phyloP scores from a whole-genome alignment of 2,329 filamentous ascomycete genomes.

The Clonostachys solani region DNA sequence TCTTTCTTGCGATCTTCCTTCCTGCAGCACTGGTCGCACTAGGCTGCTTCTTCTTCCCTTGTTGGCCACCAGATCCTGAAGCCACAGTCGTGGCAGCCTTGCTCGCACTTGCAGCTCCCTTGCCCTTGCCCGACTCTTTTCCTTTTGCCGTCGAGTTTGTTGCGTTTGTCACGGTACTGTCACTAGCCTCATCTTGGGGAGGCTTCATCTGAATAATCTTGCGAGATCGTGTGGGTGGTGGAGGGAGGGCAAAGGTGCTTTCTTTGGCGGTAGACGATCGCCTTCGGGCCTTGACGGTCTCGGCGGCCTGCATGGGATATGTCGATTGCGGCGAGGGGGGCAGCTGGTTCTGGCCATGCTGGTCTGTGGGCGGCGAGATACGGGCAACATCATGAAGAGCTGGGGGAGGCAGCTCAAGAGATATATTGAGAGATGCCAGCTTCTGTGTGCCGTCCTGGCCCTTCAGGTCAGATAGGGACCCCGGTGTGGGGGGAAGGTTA shows the following conservation, averaged over 20 bases:
- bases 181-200: constrained; percentile 24
- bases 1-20: constrained; percentile 93
- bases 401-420: constrained; percentile 74
- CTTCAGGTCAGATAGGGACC: constrained; percentile 74
- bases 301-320: constrained; percentile 43
- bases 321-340: constrained; percentile 11
- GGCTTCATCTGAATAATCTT: constrained; percentile 99
- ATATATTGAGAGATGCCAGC: constrained; percentile 57
- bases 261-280: constrained; percentile 46
- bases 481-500: constrained; percentile 63
- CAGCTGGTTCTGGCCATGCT: not conserved
- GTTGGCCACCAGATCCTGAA: constrained; percentile 5
- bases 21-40: constrained; percentile 77
- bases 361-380: constrained; percentile 29
- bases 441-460: constrained; percentile 63
- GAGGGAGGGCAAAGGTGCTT: constrained; percentile 75
- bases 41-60: constrained; percentile 71
- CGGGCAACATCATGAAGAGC: constrained; percentile 54
- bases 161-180: constrained; percentile 7
- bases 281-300: constrained; percentile 49
- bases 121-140: not conserved
- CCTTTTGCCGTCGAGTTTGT: constrained; percentile 5
- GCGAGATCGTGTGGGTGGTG: constrained; percentile 83
- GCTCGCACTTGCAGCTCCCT: constrained; percentile 8
- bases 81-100: constrained; percentile 6